Percentiles rank a stretch among this genome's conserved stretches.
These are phyloP conservation scores for Fusarium compactum DNA, from an alignment of 2,329 filamentous ascomycete species.

Conservation along the genomic window DNA sequence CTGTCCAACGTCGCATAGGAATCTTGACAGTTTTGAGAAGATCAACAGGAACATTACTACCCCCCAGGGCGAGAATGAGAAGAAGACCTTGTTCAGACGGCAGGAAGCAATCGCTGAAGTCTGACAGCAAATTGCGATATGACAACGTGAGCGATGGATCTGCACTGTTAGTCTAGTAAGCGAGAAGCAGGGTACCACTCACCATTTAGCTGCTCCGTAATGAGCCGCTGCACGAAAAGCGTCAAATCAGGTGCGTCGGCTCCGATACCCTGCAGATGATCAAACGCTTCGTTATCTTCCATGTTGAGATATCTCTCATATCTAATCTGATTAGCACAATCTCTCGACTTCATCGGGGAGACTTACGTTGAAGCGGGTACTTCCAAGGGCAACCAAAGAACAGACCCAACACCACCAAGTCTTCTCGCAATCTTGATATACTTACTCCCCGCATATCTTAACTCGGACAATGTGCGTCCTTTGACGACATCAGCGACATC, in stretches of 20 bases:
- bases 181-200: fast-evolving
- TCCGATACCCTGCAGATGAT: conserved; percentile 43
- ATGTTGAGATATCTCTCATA: conserved; percentile 53
- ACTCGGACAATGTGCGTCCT: conserved; percentile 42
- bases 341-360: background rate
- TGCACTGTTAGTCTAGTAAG: background rate
- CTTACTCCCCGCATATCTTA: conserved; percentile 51
- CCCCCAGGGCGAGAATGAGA: conserved; percentile 43
- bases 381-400: conserved; percentile 51
- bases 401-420: conserved; percentile 47
- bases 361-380: conserved; percentile 53
- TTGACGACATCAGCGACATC: conserved; percentile 39
- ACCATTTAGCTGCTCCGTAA: conserved; percentile 40
- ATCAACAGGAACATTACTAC: conserved; percentile 38
- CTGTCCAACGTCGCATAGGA: conserved; percentile 45
- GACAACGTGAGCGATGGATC: conserved; percentile 30
- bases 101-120: conserved; percentile 46
- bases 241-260: conserved; percentile 29
- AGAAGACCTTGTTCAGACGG: conserved; percentile 44
- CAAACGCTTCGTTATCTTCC: conserved; percentile 50
- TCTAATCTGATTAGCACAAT: conserved; percentile 15
- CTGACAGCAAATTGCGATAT: conserved; percentile 43
- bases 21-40: conserved; percentile 40
- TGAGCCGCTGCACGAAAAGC: conserved; percentile 42
- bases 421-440: conserved; percentile 52